A percentile compares a stretch with the other conserved stretches of the same genome.
Conservation (phyloP, 306 rosid genomes). For the Lathyrus aphaca region DNA sequence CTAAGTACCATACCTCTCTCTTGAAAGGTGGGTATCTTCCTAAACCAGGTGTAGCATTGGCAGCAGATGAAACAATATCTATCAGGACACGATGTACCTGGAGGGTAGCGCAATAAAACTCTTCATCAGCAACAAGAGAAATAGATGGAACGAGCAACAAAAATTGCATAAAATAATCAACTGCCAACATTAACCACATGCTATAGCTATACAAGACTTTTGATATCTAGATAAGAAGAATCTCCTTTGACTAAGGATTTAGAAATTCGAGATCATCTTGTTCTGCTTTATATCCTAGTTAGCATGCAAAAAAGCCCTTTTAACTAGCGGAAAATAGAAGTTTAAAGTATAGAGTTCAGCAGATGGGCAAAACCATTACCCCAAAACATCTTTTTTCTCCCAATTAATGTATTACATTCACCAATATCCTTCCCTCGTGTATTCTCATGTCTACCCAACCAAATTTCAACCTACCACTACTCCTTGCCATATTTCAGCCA, state of each 20-base stretch:
- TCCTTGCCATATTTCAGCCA: neutral
- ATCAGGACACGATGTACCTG: conserved; percentile 91
- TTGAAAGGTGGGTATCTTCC: conserved; percentile 98
- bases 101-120: conserved; percentile 36
- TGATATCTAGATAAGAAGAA: neutral
- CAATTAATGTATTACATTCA: conserved; percentile 4
- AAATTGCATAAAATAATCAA: conserved; percentile 11
- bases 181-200: conserved; percentile 11
- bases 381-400: neutral
- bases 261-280: neutral
- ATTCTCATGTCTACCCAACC: conserved; percentile 3
- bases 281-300: neutral
- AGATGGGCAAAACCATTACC: conserved; percentile 4
- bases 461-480: neutral
- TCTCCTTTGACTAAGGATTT: neutral
- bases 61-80: conserved; percentile 86
- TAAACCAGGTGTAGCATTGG: conserved; percentile 94
- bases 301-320: neutral
- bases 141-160: conserved; percentile 9
- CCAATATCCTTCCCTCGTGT: conserved; percentile 5
- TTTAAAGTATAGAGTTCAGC: neutral
- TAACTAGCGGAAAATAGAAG: neutral
- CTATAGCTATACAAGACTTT: neutral
- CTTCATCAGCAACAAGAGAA: conserved; percentile 32
- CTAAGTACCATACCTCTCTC: conserved; percentile 74